These are phyloP conservation scores for Carex arenaria DNA, from an alignment of 202 grass and related monocot species.

Conservation along the genomic window DNA sequence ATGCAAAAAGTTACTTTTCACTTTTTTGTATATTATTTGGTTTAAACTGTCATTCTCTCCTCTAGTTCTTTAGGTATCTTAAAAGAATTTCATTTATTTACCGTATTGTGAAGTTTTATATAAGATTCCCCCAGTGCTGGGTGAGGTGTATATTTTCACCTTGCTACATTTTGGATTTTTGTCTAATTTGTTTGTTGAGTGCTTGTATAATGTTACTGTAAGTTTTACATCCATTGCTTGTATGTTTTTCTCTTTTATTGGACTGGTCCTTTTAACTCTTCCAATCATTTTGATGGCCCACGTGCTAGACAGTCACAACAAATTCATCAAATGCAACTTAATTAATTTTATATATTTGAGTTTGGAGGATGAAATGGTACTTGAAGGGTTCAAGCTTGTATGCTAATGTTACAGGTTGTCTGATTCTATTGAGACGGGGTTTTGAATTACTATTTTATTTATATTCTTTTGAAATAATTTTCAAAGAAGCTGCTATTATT, in stretches of 20 bases:
- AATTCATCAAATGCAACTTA: no score
- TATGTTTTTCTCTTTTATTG: neutral
- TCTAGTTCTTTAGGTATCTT: neutral
- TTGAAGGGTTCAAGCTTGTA: no score
- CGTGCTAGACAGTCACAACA: no score
- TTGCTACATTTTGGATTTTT: neutral
- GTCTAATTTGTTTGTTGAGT: neutral
- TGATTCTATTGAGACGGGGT: no score
- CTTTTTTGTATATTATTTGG: neutral
- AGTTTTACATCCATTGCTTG: neutral
- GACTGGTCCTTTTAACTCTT: neutral
- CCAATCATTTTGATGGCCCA: no score
- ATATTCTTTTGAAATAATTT: no score
- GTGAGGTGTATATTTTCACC: neutral
- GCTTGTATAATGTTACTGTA: neutral
- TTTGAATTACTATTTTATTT: no score
- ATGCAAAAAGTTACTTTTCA: neutral
- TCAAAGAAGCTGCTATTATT: no score
- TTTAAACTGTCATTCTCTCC: neutral
- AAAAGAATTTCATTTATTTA: constrained; percentile 6
- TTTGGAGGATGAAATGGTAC: no score
- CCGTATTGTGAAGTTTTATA: neutral
- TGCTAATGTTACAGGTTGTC: no score
- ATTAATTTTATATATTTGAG: neutral
- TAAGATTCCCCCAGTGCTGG: neutral